These are phyloP conservation scores for Dioscorea zingiberensis DNA, from an alignment of 106 monocot genomes.

Conservation along the genomic window DNA sequence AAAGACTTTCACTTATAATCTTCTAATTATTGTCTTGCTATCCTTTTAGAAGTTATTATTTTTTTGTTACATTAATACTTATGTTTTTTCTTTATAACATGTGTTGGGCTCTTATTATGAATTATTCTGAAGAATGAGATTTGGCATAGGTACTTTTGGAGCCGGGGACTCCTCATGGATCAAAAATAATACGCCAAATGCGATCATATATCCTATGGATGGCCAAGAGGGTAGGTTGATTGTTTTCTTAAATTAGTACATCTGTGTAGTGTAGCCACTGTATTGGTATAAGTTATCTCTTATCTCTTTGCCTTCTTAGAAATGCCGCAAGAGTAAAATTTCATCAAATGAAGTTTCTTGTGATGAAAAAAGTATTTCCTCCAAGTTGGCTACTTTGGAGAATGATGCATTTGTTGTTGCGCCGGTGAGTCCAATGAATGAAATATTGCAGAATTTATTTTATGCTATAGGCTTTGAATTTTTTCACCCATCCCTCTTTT, in stretches of 20 bases:
- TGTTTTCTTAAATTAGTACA: constrained; percentile 9
- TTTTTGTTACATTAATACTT: too few relatives aligned
- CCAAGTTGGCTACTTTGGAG: constrained; percentile 15
- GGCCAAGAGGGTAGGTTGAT: constrained; percentile 65
- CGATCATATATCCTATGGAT: constrained; percentile 95
- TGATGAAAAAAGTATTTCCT: constrained; percentile 32
- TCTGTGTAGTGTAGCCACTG: neutral
- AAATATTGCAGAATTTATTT: neutral
- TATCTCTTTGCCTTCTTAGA: constrained; percentile 19
- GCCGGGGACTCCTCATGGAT: constrained; percentile 98
- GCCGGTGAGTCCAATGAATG: constrained; percentile 58
- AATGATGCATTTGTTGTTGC: constrained; percentile 85
- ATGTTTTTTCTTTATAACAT: too few relatives aligned
- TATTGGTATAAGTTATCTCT: too few relatives aligned
- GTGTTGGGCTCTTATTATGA: neutral
- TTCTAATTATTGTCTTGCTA: too few relatives aligned
- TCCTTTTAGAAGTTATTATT: too few relatives aligned
- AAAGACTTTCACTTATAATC: too few relatives aligned
- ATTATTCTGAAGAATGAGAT: constrained; percentile 7
- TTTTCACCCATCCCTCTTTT: neutral
- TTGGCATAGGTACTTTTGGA: constrained; percentile 76
- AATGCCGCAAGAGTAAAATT: constrained; percentile 51
- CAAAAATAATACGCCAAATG: constrained; percentile 81
- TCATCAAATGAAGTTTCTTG: constrained; percentile 17
- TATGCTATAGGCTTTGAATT: neutral